phyloP scores from a whole-genome alignment of 1,284 basidiomycete species.

The Cutaneotrichosporon sp. region DNA sequence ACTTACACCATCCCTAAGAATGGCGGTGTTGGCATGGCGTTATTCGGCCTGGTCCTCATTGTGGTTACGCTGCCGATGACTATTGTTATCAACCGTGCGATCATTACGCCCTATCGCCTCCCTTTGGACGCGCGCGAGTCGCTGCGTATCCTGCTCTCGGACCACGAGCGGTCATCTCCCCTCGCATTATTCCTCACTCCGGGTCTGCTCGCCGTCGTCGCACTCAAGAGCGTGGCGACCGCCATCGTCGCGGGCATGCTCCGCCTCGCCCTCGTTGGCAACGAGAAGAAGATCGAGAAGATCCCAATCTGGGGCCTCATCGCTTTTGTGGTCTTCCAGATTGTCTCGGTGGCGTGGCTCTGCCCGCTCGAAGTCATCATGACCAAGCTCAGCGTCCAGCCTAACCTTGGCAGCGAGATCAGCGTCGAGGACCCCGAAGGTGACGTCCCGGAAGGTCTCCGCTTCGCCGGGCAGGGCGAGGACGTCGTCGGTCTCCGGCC shows the following conservation, averaged over 20 bases:
- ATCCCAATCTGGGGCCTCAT: slow-evolving; percentile 38
- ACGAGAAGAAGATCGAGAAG: slow-evolving; percentile 1
- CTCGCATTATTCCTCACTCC: slow-evolving; percentile 81
- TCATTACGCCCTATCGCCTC: slow-evolving; percentile 80
- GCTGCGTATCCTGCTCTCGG: slow-evolving; percentile 71
- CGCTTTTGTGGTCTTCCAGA: slow-evolving; percentile 62
- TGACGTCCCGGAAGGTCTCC: slow-evolving; percentile 58
- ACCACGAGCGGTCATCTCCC: slow-evolving; percentile 74
- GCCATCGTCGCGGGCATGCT: slow-evolving; percentile 62
- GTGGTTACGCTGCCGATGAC: slow-evolving; percentile 68
- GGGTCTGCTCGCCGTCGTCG: slow-evolving; percentile 69
- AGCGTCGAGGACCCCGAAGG: slow-evolving; percentile 62
- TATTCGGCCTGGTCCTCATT: slow-evolving; percentile 57
- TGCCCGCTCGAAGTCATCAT: slow-evolving; percentile 80
- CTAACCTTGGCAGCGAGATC: slow-evolving; percentile 67
- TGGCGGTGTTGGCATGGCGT: slow-evolving; percentile 57
- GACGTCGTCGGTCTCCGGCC: slow-evolving; percentile 84
- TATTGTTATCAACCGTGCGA: slow-evolving; percentile 74
- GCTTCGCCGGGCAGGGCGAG: slow-evolving; percentile 71
- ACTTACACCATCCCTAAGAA: slow-evolving; percentile 68
- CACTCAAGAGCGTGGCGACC: slow-evolving; percentile 65
- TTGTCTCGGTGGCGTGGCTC: slow-evolving; percentile 64
- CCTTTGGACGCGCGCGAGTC: slow-evolving; percentile 64
- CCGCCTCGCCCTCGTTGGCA: slow-evolving; percentile 26
- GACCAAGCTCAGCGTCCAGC: slow-evolving; percentile 76